Conservation (phyloP, 495 filamentous ascomycete genomes). For the Coniosporium apollinis region DNA sequence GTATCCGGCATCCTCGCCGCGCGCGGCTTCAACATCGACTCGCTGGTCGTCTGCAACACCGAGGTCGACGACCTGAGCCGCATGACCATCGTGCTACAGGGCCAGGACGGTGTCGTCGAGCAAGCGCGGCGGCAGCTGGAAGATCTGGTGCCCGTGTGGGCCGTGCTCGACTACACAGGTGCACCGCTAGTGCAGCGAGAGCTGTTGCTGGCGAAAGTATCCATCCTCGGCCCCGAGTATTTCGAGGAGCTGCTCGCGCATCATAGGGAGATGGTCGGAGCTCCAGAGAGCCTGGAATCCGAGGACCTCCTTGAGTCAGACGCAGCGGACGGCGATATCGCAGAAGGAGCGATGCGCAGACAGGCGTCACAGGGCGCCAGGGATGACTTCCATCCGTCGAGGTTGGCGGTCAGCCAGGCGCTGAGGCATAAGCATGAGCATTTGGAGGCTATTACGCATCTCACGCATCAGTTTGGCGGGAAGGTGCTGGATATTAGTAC, state of each 20-base stretch:
- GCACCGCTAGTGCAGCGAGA: conserved; percentile 93
- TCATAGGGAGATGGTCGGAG: conserved; percentile 58
- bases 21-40: conserved; percentile 97
- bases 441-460: conserved; percentile 79
- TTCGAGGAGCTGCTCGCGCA: conserved; percentile 92
- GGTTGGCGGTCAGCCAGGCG: conserved; percentile 69
- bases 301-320: conserved; percentile 23
- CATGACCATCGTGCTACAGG: conserved; percentile 95
- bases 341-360: conserved; percentile 17
- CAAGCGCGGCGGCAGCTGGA: conserved; percentile 91
- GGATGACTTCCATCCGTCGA: conserved; percentile 68
- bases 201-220: conserved; percentile 89
- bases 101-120: conserved; percentile 94
- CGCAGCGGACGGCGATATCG: conserved; percentile 13
- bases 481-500: conserved; percentile 96
- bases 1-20: conserved; percentile 94
- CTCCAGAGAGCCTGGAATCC: conserved; percentile 13
- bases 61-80: conserved; percentile 95
- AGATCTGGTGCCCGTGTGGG: conserved; percentile 95
- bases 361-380: conserved; percentile 12
- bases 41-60: conserved; percentile 89
- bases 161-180: conserved; percentile 86
- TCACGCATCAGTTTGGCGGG: conserved; percentile 93
- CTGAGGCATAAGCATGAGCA: conserved; percentile 94
- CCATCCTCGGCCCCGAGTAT: conserved; percentile 88